Percentiles rank a stretch among this genome's conserved stretches.
These are phyloP conservation scores for Ustilago hordei DNA, from an alignment of 1,284 basidiomycete species.

Conservation along the genomic window DNA sequence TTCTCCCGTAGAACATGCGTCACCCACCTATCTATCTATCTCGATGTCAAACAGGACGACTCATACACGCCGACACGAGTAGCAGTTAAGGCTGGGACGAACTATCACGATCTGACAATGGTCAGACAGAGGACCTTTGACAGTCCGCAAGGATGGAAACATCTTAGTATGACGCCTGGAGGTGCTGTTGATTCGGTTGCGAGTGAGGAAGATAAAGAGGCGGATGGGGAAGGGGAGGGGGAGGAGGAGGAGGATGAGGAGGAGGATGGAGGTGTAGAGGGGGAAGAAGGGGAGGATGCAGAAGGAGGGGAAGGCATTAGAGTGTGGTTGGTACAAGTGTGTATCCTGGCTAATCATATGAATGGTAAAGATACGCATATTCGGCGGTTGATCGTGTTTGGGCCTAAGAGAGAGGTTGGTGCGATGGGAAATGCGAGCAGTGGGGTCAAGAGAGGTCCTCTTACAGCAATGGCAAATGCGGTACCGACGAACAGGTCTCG, in stretches of 20 bases:
- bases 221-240: constrained; percentile 21
- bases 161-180: constrained; percentile 78
- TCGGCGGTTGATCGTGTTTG: constrained; percentile 85
- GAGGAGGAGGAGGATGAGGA: constrained; percentile 1
- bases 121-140: constrained; percentile 67
- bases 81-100: constrained; percentile 89
- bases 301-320: constrained; percentile 39
- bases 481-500: constrained; percentile 6
- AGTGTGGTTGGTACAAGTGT: constrained; percentile 87
- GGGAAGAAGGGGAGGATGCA: constrained; percentile 74
- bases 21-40: constrained; percentile 86
- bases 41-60: constrained; percentile 89
- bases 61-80: constrained; percentile 96
- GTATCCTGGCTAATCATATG: constrained; percentile 92
- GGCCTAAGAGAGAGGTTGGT: constrained; percentile 72
- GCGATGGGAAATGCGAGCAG: not conserved
- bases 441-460: constrained; percentile 8
- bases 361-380: constrained; percentile 99
- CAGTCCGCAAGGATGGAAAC: constrained; percentile 90
- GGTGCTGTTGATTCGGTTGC: constrained; percentile 70
- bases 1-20: constrained; percentile 91
- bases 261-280: constrained; percentile 72
- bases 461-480: not conserved
- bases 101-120: constrained; percentile 90
- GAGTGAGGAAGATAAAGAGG: constrained; percentile 76